These are phyloP conservation scores for Reticulascus tulasneorum DNA, from an alignment of 2,329 filamentous ascomycete species.

Conservation along the genomic window DNA sequence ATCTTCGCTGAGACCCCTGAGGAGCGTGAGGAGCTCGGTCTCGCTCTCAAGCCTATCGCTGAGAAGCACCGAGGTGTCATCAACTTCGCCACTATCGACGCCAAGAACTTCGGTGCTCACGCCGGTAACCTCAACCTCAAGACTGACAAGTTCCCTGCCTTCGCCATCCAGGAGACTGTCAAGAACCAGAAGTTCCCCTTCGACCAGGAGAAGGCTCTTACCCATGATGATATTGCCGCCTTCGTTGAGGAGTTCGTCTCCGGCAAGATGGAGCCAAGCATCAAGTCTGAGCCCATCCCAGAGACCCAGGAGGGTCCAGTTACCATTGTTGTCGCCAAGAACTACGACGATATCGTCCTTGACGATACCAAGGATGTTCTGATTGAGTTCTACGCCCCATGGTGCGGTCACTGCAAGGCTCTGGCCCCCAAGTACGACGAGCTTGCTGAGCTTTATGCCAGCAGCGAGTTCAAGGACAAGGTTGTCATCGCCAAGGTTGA, in stretches of 20 bases:
- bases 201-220: constrained; percentile 78
- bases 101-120: constrained; percentile 89
- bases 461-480: constrained; percentile 75
- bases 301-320: constrained; percentile 90
- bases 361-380: constrained; percentile 96
- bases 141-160: constrained; percentile 90
- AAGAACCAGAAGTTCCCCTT: constrained; percentile 98
- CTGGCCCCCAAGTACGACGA: constrained; percentile 96
- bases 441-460: constrained; percentile 72
- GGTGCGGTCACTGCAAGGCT: constrained; percentile 99
- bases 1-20: constrained; percentile 93
- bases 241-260: constrained; percentile 83
- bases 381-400: constrained; percentile 97
- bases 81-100: constrained; percentile 98
- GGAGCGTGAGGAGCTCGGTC: constrained; percentile 76
- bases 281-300: constrained; percentile 97
- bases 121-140: constrained; percentile 96
- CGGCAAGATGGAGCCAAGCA: constrained; percentile 89
- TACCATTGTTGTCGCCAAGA: constrained; percentile 85
- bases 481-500: constrained; percentile 97
- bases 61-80: constrained; percentile 89
- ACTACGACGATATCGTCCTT: constrained; percentile 86
- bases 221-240: constrained; percentile 63
- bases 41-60: constrained; percentile 78
- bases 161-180: constrained; percentile 91